Conservation (phyloP, 78 protist species). For the Pelomyxa schiedti region DNA sequence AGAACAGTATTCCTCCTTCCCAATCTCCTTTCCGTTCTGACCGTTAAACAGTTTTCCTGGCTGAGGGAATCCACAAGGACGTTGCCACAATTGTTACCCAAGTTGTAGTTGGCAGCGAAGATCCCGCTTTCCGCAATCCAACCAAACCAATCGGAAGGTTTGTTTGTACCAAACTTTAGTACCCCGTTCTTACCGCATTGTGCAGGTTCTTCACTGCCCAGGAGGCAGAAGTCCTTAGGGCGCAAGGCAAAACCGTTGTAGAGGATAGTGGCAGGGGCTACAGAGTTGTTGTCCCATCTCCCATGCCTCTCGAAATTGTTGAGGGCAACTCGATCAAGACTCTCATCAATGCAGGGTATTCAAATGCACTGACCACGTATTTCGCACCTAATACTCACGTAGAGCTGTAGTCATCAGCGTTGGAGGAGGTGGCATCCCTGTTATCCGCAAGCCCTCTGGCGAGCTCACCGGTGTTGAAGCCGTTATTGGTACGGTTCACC, state of each 20-base stretch:
- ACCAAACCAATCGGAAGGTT: constrained; percentile 40
- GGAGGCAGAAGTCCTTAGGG: constrained; percentile 7
- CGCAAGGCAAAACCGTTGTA: constrained; percentile 11
- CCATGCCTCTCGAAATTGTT: constrained; percentile 10
- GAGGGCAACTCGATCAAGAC: constrained; percentile 6
- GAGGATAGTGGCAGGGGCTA: constrained; percentile 33
- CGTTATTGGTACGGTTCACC: too few relatives aligned
- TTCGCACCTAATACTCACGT: too few relatives aligned
- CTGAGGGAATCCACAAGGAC: background rate
- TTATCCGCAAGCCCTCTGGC: constrained; percentile 13
- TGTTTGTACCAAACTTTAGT: too few relatives aligned
- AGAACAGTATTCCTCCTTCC: too few relatives aligned
- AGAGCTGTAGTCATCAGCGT: constrained; percentile 12
- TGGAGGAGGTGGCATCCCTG: constrained; percentile 50
- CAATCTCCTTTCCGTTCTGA: too few relatives aligned
- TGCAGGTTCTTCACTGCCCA: constrained; percentile 22
- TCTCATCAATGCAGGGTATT: too few relatives aligned
- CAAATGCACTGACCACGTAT: too few relatives aligned
- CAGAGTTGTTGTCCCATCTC: constrained; percentile 23
- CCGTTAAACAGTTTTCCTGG: too few relatives aligned
- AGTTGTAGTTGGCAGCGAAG: constrained; percentile 8
- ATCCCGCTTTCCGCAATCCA: constrained; percentile 34
- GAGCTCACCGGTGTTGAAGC: constrained; percentile 1
- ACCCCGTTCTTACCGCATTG: too few relatives aligned
- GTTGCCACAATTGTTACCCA: constrained; percentile 20